Conservation (phyloP, 1,284 basidiomycete genomes). For the Sanghuangporus baumii region DNA sequence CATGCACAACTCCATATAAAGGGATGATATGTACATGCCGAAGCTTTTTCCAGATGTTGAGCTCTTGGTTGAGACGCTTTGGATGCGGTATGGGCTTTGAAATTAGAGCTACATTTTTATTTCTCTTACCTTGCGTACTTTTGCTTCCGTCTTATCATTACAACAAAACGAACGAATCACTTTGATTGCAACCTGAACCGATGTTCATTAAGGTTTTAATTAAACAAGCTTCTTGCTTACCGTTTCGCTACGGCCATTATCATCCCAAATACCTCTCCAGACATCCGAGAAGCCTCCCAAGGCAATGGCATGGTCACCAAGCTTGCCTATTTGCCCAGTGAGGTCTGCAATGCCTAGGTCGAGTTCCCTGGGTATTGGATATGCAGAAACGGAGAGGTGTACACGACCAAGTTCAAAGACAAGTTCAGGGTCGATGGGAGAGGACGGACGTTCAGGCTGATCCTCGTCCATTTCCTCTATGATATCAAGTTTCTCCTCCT, state of each 20-base stretch:
- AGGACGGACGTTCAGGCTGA: not conserved
- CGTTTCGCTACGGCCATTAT: not conserved
- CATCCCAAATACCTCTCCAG: slow-evolving; percentile 12
- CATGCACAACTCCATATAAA: slow-evolving; percentile 10
- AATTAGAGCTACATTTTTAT: not conserved
- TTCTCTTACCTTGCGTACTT: slow-evolving; percentile 12
- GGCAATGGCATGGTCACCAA: slow-evolving; percentile 4
- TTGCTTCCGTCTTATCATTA: slow-evolving; percentile 5
- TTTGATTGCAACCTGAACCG: slow-evolving; percentile 15
- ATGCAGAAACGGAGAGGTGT: slow-evolving; percentile 3
- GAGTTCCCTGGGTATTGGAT: not conserved
- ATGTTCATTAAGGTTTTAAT: not conserved
- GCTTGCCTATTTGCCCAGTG: slow-evolving; percentile 10
- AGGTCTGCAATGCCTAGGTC: slow-evolving; percentile 10
- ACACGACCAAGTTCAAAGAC: slow-evolving; percentile 9
- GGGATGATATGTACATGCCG: slow-evolving; percentile 13
- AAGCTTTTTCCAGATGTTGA: slow-evolving; percentile 17
- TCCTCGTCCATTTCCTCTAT: not conserved
- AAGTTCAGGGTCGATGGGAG: slow-evolving; percentile 14
- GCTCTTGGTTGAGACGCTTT: slow-evolving; percentile 12
- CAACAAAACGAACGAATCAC: slow-evolving; percentile 12
- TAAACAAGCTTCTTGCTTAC: not conserved
- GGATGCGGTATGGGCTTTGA: not conserved
- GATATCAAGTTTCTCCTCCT: not conserved
- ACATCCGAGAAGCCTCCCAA: slow-evolving; percentile 15